Evolutionary conservation across 345 rosid species (phyloP), one percentile per base, ranked within the genome.

Genomic region (Hypericum perforatum): DNA sequence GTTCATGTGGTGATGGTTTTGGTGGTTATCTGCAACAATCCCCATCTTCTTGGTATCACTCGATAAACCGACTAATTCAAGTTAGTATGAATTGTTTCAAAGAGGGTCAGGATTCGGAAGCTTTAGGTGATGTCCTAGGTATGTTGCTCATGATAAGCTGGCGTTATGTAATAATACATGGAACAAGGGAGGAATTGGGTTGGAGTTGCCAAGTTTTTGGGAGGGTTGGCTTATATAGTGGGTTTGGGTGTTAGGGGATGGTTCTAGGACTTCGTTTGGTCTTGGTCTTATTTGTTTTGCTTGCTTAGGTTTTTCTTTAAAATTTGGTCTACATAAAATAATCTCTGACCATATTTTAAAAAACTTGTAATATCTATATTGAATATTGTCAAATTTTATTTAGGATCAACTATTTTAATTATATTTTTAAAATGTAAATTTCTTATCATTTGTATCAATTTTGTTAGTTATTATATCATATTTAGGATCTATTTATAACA

Each of bases 91-190:
- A n/a, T n/a, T n/a, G n/a, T n/a, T n/a, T n/a, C n/a, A n/a, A n/a
- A n/a, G n/a, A n/a, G 32, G 95, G 95, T 94, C 95, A 90, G 37
- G 91, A 86, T 39, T 86, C 97, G 15, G 95, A 77, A 22, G 86
- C 97, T 53, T 79, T 80, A 37, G 86, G 73, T 48, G 95, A 78
- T 55, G 59, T 22, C 32, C 32, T 75, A 0, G 97, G 97, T 63
- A 86, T 81, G 64, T 84, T 90, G 86, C 81, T 90, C 95, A 84
- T 86, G 67, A 71, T 86, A 84, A 52, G 59, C 54, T 53, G 53
- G 15, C 29, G 63, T 63, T 56, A 49, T 45, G 52, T 22, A 22
- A n/a, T n/a, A 22, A 22, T 22, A 22, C 32, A 22, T 22, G 32
- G 32, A 22, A 22, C 32, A 22, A 22, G 32, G 32, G 32, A 22